phyloP scores from a whole-genome alignment of 2,329 filamentous ascomycete genomes.

The Thelonectria discophora region DNA sequence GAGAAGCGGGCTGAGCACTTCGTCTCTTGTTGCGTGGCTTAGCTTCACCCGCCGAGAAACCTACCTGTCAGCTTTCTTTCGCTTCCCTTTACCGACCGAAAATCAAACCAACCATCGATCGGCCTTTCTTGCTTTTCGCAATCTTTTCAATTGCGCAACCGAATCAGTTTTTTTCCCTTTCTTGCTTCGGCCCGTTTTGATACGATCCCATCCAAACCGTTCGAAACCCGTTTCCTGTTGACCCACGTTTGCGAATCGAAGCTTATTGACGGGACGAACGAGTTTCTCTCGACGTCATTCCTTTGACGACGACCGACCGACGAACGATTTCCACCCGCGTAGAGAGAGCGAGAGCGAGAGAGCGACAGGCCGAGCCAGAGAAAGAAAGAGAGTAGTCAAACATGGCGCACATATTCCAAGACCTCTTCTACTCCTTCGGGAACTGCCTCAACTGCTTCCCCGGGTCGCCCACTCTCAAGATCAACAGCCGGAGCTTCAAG shows the following conservation, averaged over 20 bases:
- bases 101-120: too few relatives aligned
- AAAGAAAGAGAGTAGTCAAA: constrained; percentile 11
- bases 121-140: background rate
- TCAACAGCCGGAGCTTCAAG: constrained; percentile 95
- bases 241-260: background rate
- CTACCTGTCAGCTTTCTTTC: constrained; percentile 21
- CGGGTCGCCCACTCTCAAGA: constrained; percentile 90
- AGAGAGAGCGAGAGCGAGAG: too few relatives aligned
- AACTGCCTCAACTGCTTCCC: constrained; percentile 98
- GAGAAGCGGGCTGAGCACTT: constrained; percentile 27
- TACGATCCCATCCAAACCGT: background rate
- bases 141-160: background rate
- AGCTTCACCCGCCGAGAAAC: constrained; percentile 28
- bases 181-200: background rate
- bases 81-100: constrained; percentile 2
- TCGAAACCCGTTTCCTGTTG: background rate
- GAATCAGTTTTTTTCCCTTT: background rate
- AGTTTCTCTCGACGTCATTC: background rate
- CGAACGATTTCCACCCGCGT: too few relatives aligned
- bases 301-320: background rate
- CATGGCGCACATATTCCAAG: constrained; percentile 87
- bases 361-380: too few relatives aligned
- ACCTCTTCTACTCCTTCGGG: constrained; percentile 89
- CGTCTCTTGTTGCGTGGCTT: constrained; percentile 29
- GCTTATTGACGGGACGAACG: too few relatives aligned